Evolutionary conservation across 371 early-diverging fungal species (phyloP).

Genomic region (Agmasoma carcini): DNA sequence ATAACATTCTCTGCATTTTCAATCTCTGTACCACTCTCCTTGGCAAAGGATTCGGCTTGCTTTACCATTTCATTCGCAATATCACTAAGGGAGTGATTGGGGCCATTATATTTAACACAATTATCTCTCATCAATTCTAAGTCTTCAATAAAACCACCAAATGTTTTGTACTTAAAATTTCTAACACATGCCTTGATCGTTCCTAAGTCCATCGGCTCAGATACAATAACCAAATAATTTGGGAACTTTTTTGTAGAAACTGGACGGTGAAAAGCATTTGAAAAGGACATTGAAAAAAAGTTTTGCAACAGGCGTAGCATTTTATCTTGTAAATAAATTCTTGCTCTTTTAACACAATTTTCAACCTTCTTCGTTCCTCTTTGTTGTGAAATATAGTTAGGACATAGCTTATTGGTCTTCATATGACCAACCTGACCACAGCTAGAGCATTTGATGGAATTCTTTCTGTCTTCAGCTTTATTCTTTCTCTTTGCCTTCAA

Average conservation of each 20-base stretch:
- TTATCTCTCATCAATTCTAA: constrained; percentile 50
- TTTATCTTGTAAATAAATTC: constrained; percentile 27
- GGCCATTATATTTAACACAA: constrained; percentile 53
- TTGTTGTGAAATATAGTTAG: constrained; percentile 40
- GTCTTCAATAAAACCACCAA: constrained; percentile 46
- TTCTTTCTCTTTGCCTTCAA: constrained; percentile 49
- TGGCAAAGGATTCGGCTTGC: constrained; percentile 5
- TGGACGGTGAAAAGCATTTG: constrained; percentile 53
- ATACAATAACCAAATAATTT: constrained; percentile 46
- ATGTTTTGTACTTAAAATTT: constrained; percentile 41
- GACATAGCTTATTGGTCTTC: constrained; percentile 55
- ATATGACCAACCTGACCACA: constrained; percentile 55
- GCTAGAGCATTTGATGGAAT: constrained; percentile 48
- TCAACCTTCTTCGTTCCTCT: constrained; percentile 39
- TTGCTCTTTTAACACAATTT: constrained; percentile 39
- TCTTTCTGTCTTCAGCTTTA: constrained; percentile 47
- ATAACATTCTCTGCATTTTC: constrained; percentile 1
- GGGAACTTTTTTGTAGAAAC: constrained; percentile 54
- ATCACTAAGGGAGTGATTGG: constrained; percentile 52
- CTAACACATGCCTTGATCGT: constrained; percentile 51
- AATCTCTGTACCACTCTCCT: not conserved
- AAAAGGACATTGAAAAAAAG: constrained; percentile 44
- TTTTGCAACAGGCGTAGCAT: constrained; percentile 37
- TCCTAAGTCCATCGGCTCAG: constrained; percentile 51
- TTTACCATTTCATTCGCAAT: constrained; percentile 44